Evolutionary conservation across 495 filamentous ascomycete genomes (phyloP), one percentile per base, ranked within the genome.

Genomic region (Apiosordaria backusii): DNA sequence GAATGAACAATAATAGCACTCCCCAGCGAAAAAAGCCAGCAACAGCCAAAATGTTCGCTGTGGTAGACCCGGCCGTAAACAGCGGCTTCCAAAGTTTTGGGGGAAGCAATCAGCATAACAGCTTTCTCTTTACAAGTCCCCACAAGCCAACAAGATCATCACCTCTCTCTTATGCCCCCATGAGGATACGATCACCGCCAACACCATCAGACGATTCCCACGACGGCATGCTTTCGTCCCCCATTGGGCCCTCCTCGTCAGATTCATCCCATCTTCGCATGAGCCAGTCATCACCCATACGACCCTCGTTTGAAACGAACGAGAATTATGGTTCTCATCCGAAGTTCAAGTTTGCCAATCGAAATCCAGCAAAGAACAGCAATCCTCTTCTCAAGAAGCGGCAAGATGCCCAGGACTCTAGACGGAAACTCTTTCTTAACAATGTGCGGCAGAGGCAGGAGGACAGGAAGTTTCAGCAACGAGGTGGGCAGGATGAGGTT

Each of bases 401-500:
- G 57, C 69, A 71, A 64, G 68, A 74, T 21, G 65, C 59, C 6
- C 73, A 75, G 61, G 84, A 89, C 61, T 76, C 80, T 59, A 76
- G 88, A 65, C 80, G 89, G 50, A 80, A 83, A 9, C 69, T 90
- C 61, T 99, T 96, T 70, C 77, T 97, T 27, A 86, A 89, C 70
- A 90, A 88, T 61, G 88, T 97, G n/a, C 81, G 87, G 70, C 85
- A 87, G 67, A 83, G 85, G 50, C 81, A 88, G 3, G 90, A 96
- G 7, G 87, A 91, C 16, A 81, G 77, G 71, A 71, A 83, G 75
- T 86, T 88, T 85, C 75, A 88, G 76, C 65, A 85, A 75, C 81
- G 92, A 78, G 85, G 86, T 50, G 80, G 91, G 1, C 90, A 91
- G 57, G 92, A 97, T 65, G 89, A 96, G 83, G 87, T 96, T 80